Evolutionary conservation across 2,329 filamentous ascomycete species (phyloP).

Genomic region (Talaromyces funiculosus): DNA sequence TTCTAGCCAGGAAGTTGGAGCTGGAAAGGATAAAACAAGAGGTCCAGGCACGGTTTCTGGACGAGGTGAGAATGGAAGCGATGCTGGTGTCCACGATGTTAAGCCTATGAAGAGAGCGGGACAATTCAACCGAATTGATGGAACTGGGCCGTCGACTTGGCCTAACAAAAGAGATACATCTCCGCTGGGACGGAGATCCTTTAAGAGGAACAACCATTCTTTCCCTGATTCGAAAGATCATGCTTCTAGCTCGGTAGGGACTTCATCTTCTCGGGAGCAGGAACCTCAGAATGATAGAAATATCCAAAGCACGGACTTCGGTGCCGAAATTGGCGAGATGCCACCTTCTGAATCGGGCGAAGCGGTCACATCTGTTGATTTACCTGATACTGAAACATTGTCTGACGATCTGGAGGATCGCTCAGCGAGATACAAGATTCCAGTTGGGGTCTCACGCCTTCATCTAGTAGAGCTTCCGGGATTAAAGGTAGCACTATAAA

Average conservation of each 20-base stretch:
- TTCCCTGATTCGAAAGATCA: conserved; percentile 24
- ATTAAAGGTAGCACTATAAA: conserved; percentile 43
- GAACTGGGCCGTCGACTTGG: conserved; percentile 4
- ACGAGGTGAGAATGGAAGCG: conserved; percentile 15
- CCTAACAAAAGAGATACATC: conserved; percentile 29
- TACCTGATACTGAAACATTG: background rate
- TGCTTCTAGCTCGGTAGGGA: conserved; percentile 21
- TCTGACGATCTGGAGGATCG: conserved; percentile 22
- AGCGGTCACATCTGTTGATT: background rate
- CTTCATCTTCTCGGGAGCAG: conserved; percentile 22
- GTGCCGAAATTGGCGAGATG: conserved; percentile 25
- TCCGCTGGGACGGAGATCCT: conserved; percentile 23
- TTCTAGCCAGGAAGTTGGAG: conserved; percentile 13
- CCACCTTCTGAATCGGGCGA: conserved; percentile 4
- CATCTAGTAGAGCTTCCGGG: conserved; percentile 81
- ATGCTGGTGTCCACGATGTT: conserved; percentile 3
- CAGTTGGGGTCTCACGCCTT: conserved; percentile 83
- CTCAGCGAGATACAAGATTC: conserved; percentile 53
- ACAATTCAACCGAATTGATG: background rate
- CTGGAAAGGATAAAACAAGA: conserved; percentile 12
- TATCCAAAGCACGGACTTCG: background rate
- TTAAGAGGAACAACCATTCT: conserved; percentile 25
- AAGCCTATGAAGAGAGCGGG: conserved; percentile 14
- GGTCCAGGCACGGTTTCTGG: conserved; percentile 22
- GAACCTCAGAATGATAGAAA: background rate